Evolutionary conservation across 192 early-diverging fungal genomes (phyloP).

Genomic region (Backusella liffmaniae): DNA sequence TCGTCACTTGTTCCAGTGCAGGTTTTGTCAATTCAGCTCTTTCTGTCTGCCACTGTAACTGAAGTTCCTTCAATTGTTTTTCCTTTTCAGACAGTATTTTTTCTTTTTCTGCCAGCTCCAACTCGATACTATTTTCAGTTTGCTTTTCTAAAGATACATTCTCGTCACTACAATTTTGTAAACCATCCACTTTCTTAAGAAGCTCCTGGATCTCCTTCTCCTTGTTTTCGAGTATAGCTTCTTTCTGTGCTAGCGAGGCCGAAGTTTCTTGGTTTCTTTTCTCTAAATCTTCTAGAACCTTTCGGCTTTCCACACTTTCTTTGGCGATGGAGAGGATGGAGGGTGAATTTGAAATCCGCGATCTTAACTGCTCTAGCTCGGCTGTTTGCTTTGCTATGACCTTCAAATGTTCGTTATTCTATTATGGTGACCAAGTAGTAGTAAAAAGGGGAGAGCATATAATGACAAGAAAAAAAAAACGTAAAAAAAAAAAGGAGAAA

Average conservation of each 20-base stretch:
- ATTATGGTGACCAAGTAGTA: not conserved
- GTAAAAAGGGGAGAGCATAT: not conserved
- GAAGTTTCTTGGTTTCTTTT: slow-evolving; percentile 5
- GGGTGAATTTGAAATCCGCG: slow-evolving; percentile 13
- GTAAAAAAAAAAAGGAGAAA: not conserved
- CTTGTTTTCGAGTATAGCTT: slow-evolving; percentile 6
- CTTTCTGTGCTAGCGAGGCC: slow-evolving; percentile 2
- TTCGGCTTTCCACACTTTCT: not conserved
- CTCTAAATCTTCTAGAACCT: not conserved
- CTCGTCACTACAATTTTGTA: not conserved
- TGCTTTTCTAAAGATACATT: not conserved
- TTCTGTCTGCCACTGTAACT: slow-evolving; percentile 20
- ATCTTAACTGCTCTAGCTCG: slow-evolving; percentile 29
- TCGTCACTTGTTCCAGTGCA: slow-evolving; percentile 30
- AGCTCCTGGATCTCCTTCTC: not conserved
- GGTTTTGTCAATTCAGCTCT: slow-evolving; percentile 33
- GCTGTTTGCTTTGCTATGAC: slow-evolving; percentile 31
- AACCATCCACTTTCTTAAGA: not conserved
- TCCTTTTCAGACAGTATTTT: slow-evolving; percentile 25
- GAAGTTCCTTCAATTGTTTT: slow-evolving; percentile 9
- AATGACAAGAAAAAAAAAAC: not conserved
- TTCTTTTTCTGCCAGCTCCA: slow-evolving; percentile 26
- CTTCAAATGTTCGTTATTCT: slow-evolving; percentile 33
- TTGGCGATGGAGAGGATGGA: not conserved
- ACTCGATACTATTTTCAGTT: not conserved